phyloP scores from a whole-genome alignment of 2,329 filamentous ascomycete species.

The Sporothrix sp. region DNA sequence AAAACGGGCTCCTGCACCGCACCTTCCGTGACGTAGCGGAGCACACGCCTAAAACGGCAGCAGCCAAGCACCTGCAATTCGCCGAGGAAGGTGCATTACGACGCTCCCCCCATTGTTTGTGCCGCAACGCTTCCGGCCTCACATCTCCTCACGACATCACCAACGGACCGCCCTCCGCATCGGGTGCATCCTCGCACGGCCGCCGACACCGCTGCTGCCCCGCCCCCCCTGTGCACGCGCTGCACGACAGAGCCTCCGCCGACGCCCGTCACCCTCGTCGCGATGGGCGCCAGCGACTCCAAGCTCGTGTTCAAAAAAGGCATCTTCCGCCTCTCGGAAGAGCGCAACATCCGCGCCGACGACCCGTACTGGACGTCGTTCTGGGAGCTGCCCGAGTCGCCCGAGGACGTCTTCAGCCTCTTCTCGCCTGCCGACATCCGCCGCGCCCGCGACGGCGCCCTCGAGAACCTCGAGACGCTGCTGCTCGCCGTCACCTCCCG shows the following conservation, averaged over 20 bases:
- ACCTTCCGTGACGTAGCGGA: neutral
- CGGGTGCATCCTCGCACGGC: neutral
- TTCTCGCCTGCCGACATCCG: conserved; percentile 86
- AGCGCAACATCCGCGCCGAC: conserved; percentile 75
- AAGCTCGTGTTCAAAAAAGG: conserved; percentile 98
- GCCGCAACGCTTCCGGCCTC: no score
- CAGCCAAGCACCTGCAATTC: neutral
- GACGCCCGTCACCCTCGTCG: conserved; percentile 20
- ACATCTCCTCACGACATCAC: neutral
- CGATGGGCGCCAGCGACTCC: conserved; percentile 95
- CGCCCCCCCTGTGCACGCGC: no score
- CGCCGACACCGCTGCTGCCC: neutral
- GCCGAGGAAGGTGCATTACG: neutral
- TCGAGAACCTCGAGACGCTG: conserved; percentile 84
- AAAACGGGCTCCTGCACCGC: neutral
- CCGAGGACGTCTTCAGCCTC: conserved; percentile 93
- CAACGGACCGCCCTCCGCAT: neutral
- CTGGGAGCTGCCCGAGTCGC: conserved; percentile 92
- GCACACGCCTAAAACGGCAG: neutral
- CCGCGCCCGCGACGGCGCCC: conserved; percentile 71
- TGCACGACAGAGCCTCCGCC: neutral
- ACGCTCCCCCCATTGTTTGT: neutral
- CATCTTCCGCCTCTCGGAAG: conserved; percentile 92
- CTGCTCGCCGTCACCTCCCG: conserved; percentile 75
- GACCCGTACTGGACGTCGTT: conserved; percentile 96